These are phyloP conservation scores for Boletus hoseneyae DNA, from an alignment of 1,284 basidiomycete species.

Conservation along the genomic window DNA sequence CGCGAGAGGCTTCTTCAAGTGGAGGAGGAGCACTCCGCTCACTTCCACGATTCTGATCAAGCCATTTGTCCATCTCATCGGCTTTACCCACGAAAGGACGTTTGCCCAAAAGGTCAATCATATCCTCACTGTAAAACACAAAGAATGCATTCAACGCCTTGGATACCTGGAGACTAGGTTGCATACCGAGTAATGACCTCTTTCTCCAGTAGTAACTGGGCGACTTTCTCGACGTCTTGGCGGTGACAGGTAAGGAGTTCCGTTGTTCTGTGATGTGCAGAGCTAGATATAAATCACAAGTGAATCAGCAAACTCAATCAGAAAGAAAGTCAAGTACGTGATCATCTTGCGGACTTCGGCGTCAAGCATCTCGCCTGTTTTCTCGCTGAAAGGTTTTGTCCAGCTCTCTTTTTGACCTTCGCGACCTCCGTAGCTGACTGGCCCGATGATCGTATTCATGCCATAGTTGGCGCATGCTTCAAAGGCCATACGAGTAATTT, in stretches of 20 bases:
- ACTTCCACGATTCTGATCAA: conserved; percentile 66
- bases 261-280: conserved; percentile 84
- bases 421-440: conserved; percentile 90
- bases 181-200: conserved; percentile 89
- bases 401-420: conserved; percentile 83
- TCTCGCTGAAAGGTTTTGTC: conserved; percentile 98
- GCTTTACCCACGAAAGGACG: conserved; percentile 76
- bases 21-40: conserved; percentile 58
- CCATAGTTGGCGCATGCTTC: conserved; percentile 94
- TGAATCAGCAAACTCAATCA: neutral
- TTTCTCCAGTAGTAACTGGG: conserved; percentile 84
- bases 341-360: conserved; percentile 95
- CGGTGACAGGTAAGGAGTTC: conserved; percentile 80
- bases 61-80: conserved; percentile 94
- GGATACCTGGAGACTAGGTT: conserved; percentile 11
- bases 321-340: conserved; percentile 43
- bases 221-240: conserved; percentile 93
- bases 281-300: conserved; percentile 37
- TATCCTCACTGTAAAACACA: conserved; percentile 62
- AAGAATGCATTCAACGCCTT: neutral
- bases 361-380: conserved; percentile 93
- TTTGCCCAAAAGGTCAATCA: conserved; percentile 82
- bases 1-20: conserved; percentile 43
- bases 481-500: conserved; percentile 97
- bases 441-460: conserved; percentile 94